Evolutionary conservation across 768 basidiomycete species (phyloP), one percentile per base, ranked within the genome.

Genomic region (Trametes cubensis): DNA sequence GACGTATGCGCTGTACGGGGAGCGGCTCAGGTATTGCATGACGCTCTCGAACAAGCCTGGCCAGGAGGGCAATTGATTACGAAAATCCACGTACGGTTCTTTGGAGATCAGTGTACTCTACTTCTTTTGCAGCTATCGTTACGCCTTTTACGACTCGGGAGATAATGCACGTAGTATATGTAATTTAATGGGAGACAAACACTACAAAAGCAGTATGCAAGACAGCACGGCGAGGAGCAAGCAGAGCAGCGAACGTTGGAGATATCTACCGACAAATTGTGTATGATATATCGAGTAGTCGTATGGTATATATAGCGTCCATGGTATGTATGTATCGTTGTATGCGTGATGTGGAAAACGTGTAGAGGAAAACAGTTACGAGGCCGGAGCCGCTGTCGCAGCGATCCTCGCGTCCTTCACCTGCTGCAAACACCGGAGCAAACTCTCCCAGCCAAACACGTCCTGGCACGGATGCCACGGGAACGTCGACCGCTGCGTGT

Each of bases 1-100:
- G 25, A 74, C 75, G 77, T 60, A 59, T 39, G 28, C 26, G 42
- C 28, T 40, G n/a, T 53, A 62, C 49, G 53, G 47, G 18, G 55
- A 52, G 34, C 40, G 30, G 55, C 58, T 66, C 34, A 55, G 53
- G 42, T 40, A 18, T 17, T 68, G 67, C 45, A 55, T 60, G 58
- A 20, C 23, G 51, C 63, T 64, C 30, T 60, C 58, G 30, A 30
- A 64, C 40, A 50, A 20, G 28, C 58, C 58, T 20, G 58, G 63
- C 11, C 46, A 47, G 14, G 20, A 25, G 46, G 23, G 34, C 34
- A 34, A 21, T n/a, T 20, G 20, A n/a, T n/a, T n/a, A n/a, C n/a
- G n/a, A n/a, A 47, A 21, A 23, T 25, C 23, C 6, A 44, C 20
- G 4, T 44, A 44, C 17, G 42, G 34, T 11, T 34, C 10, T 34